These are phyloP conservation scores for Paratinospora sagittata DNA, from an alignment of 164 flowering plant genomes.

Conservation along the genomic window DNA sequence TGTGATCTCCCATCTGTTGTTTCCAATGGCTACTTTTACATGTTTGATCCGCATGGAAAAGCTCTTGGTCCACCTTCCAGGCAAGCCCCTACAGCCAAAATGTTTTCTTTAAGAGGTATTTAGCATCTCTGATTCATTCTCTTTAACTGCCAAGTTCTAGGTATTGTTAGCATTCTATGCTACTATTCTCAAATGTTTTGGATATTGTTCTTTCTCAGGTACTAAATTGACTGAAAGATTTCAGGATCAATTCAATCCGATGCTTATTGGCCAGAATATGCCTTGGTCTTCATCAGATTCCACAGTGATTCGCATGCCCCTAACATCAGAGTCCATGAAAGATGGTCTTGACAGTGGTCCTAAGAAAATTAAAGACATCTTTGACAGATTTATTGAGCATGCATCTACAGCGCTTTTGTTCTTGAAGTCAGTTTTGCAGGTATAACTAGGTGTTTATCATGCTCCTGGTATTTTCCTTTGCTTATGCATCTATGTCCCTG, in stretches of 20 bases:
- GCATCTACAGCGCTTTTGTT: slow-evolving; percentile 63
- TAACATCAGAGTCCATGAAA: slow-evolving; percentile 61
- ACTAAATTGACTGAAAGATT: slow-evolving; percentile 71
- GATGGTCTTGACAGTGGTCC: slow-evolving; percentile 53
- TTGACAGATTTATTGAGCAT: slow-evolving; percentile 60
- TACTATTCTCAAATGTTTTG: background rate
- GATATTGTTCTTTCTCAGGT: slow-evolving; percentile 38
- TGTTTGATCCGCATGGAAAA: slow-evolving; percentile 86
- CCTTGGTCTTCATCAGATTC: slow-evolving; percentile 56
- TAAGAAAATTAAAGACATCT: slow-evolving; percentile 40
- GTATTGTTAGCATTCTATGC: background rate
- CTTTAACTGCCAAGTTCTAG: background rate
- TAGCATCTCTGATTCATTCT: background rate
- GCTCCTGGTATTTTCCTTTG: background rate
- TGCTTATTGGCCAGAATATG: slow-evolving; percentile 56
- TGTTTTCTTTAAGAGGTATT: slow-evolving; percentile 80
- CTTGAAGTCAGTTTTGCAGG: slow-evolving; percentile 86
- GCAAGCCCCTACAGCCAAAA: slow-evolving; percentile 60
- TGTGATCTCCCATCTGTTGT: slow-evolving; percentile 61
- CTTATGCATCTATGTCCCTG: background rate
- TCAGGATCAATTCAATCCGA: slow-evolving; percentile 80
- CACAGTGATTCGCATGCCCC: slow-evolving; percentile 86
- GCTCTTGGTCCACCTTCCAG: slow-evolving; percentile 58
- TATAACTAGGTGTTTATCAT: slow-evolving; percentile 18
- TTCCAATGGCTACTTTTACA: slow-evolving; percentile 74